These are phyloP conservation scores for Sambucus nigra DNA, from an alignment of 129 eudicot species.

Conservation along the genomic window DNA sequence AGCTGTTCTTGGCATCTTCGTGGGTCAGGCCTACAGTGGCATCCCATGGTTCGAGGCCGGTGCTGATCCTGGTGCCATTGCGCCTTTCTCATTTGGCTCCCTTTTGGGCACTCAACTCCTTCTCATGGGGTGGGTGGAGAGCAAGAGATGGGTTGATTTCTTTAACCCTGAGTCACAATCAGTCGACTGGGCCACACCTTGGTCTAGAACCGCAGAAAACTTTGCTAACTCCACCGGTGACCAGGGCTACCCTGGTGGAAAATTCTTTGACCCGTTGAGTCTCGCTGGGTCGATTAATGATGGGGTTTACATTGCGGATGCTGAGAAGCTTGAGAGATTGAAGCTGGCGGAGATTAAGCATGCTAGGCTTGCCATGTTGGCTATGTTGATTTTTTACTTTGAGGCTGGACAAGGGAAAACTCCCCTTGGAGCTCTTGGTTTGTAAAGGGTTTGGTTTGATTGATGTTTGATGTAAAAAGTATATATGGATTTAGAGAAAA, in stretches of 20 bases:
- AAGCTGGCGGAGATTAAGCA: slow-evolving; percentile 95
- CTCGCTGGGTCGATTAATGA: slow-evolving; percentile 60
- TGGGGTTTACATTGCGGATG: slow-evolving; percentile 72
- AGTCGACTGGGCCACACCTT: slow-evolving; percentile 95
- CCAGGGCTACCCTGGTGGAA: slow-evolving; percentile 95
- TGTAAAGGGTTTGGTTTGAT: slow-evolving; percentile 26
- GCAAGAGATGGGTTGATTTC: slow-evolving; percentile 96
- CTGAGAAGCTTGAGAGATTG: slow-evolving; percentile 81
- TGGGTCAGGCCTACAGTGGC: slow-evolving; percentile 93
- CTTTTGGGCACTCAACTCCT: slow-evolving; percentile 86
- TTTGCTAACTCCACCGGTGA: slow-evolving; percentile 81
- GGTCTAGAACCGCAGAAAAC: slow-evolving; percentile 87
- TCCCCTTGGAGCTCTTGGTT: slow-evolving; percentile 95
- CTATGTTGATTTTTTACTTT: slow-evolving; percentile 85
- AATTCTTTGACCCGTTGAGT: slow-evolving; percentile 79
- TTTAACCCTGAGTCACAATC: slow-evolving; percentile 91
- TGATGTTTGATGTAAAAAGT: slow-evolving; percentile 26
- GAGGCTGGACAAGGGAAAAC: slow-evolving; percentile 99
- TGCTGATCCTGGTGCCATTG: slow-evolving; percentile 86
- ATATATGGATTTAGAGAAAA: slow-evolving; percentile 33
- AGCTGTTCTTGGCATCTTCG: slow-evolving; percentile 86
- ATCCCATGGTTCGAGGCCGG: slow-evolving; percentile 99
- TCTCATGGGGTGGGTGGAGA: slow-evolving; percentile 98
- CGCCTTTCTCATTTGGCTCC: slow-evolving; percentile 79
- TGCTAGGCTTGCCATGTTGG: slow-evolving; percentile 89